These are phyloP conservation scores for Scytalidium sp. DNA, from an alignment of 2,329 filamentous ascomycete genomes.

Conservation along the genomic window DNA sequence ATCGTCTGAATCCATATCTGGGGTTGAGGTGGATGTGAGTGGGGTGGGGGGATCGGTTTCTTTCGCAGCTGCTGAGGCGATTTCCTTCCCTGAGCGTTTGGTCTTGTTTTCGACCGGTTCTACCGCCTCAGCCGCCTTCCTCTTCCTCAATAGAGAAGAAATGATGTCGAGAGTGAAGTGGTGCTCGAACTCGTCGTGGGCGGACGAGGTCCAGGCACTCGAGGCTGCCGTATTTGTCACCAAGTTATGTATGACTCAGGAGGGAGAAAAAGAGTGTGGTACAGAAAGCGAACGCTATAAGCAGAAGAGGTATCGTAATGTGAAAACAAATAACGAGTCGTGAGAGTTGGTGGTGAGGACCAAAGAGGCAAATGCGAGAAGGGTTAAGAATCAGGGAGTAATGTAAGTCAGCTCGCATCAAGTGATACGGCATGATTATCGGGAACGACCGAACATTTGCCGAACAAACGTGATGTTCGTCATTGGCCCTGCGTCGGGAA, in stretches of 20 bases:
- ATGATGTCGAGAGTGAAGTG: conserved; percentile 37
- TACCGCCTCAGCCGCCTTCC: conserved; percentile 47
- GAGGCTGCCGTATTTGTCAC: conserved; percentile 16
- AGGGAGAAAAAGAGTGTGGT: neutral
- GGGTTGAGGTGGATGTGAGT: conserved; percentile 50
- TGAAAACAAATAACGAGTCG: neutral
- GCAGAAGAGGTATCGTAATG: neutral
- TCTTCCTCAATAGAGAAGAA: conserved; percentile 49
- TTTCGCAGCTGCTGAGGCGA: conserved; percentile 34
- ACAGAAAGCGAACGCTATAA: neutral
- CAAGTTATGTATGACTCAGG: neutral
- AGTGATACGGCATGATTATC: neutral
- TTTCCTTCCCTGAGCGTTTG: conserved; percentile 28
- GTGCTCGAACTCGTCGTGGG: conserved; percentile 22
- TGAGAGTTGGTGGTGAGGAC: neutral
- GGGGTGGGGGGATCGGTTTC: conserved; percentile 51
- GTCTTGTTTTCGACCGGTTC: conserved; percentile 28
- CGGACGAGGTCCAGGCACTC: conserved; percentile 23
- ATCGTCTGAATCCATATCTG: conserved; percentile 87
- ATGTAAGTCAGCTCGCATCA: neutral
- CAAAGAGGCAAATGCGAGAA: neutral
- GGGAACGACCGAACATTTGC: neutral
- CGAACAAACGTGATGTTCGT: neutral
- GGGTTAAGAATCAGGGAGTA: neutral
- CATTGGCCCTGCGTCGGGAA: neutral